A percentile compares a stretch with the other conserved stretches of the same genome.
Evolutionary conservation across 202 grass and related monocot genomes (phyloP).

Genomic region (Setaria viridis): DNA sequence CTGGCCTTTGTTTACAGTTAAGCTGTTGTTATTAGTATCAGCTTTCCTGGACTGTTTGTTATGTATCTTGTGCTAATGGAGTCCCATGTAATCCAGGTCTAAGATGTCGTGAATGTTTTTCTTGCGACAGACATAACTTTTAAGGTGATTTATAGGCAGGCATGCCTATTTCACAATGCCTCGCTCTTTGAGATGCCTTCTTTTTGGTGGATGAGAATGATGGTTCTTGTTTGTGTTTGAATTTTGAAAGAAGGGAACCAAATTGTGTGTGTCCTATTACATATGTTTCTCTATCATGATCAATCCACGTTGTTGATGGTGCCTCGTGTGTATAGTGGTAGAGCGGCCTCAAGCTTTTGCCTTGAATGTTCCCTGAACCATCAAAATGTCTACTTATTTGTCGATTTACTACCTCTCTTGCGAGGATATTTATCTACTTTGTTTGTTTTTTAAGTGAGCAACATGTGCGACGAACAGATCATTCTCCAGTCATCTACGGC

Average conservation of each 20-base stretch:
- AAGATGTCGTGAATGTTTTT: not conserved
- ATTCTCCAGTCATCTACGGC: no score
- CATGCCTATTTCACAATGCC: not conserved
- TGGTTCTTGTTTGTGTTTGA: not conserved
- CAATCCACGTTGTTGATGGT: not conserved
- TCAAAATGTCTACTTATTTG: no score
- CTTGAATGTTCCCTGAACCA: no score
- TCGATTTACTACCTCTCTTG: no score
- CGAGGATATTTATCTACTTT: no score
- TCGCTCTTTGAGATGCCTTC: not conserved
- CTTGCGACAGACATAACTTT: not conserved
- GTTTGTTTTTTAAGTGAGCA: no score
- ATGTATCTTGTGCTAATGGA: constrained; percentile 43
- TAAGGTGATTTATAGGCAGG: not conserved
- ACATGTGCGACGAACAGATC: no score
- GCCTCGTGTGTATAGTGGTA: not conserved
- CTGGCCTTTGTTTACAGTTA: constrained; percentile 47
- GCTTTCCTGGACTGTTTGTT: constrained; percentile 55
- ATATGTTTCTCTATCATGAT: not conserved
- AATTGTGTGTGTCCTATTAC: not conserved
- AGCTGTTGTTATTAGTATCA: constrained; percentile 72
- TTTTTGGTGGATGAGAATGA: not conserved
- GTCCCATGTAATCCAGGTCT: constrained; percentile 28
- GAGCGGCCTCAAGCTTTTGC: not conserved
- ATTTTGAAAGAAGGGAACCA: not conserved